Base-by-base conservation (phyloP, 2,329 filamentous ascomycete genomes). In the Juglanconis oblonga region DNA sequence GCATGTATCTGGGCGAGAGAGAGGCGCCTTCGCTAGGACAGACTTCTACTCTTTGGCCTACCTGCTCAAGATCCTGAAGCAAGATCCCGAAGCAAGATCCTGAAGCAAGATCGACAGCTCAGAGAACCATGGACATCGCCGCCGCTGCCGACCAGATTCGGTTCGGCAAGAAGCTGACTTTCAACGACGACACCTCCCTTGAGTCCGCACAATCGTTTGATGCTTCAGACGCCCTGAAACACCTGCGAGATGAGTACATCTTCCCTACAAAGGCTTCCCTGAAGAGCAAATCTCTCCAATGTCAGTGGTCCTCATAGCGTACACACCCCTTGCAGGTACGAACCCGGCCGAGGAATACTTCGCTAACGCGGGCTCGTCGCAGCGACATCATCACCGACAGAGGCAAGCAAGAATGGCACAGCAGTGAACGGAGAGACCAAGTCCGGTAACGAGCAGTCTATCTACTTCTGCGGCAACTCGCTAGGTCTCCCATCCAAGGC, bases 391-490 rank as follows among this genome's bases (percentile, higher is more conserved):
- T 9, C 31, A 6, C 38, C 52, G 33, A 29, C 52, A 32, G 11
- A 45, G 47, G 14, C 32, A n/a, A 7, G 44, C 44, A 11, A 49
- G 29, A 49, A 49, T 32, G 47, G 47, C 47, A 11, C 51, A 4
- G 44, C 35, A 8, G 44, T 17, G 14, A 50, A 13, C 8, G 35
- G 33, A 24, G 44, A 47, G 4, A 55, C 33, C 31, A n/a, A 57
- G 51, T 52, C 44, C 31, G 13, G 38, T 8, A 10, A 40, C 4
- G 33, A 57, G 11, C 31, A 47, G 5, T 83, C 81, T 61, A 87
- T 91, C 61, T 97, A 97, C 73, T 87, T 97, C 64, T 94, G 92
- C 66, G 93, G 93, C 59, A 96, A 97, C 77, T 96, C 92, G 0
- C 82, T 97, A 1, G 92, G 92, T 42, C 83, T 94, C 4, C 92